Evolutionary conservation across 2,329 filamentous ascomycete genomes (phyloP).

Genomic region (Phoma sp.): DNA sequence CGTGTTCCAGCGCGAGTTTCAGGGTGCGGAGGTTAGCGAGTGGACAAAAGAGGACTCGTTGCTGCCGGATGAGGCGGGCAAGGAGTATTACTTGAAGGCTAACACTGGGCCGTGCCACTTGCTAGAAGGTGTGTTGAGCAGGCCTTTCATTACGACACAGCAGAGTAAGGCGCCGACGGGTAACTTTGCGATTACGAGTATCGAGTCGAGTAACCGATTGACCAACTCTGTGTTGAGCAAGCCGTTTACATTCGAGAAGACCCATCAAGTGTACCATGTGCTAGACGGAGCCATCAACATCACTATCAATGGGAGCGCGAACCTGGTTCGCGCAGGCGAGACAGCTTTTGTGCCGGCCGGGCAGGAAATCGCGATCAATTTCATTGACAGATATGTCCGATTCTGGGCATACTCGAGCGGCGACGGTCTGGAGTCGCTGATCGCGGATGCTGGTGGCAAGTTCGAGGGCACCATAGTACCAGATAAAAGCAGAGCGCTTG

Average conservation of each 20-base stretch:
- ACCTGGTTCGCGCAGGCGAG: slow-evolving; percentile 26
- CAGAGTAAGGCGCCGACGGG: slow-evolving; percentile 21
- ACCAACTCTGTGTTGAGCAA: slow-evolving; percentile 18
- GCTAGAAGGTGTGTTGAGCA: slow-evolving; percentile 22
- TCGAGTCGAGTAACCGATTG: slow-evolving; percentile 25
- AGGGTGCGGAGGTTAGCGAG: slow-evolving; percentile 20
- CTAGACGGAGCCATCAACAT: slow-evolving; percentile 25
- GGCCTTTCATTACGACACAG: slow-evolving; percentile 27
- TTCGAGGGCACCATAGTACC: slow-evolving; percentile 27
- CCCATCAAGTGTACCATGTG: slow-evolving; percentile 27
- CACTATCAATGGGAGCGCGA: slow-evolving; percentile 14
- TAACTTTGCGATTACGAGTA: slow-evolving; percentile 29
- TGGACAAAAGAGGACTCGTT: slow-evolving; percentile 16
- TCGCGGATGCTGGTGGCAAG: slow-evolving; percentile 23
- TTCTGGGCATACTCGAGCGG: slow-evolving; percentile 32
- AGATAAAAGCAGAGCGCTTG: slow-evolving; percentile 13
- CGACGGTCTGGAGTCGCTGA: slow-evolving; percentile 25
- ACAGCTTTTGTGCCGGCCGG: slow-evolving; percentile 28
- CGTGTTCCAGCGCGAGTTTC: slow-evolving; percentile 21
- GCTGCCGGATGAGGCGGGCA: slow-evolving; percentile 13
- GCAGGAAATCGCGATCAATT: slow-evolving; percentile 20
- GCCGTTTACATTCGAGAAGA: slow-evolving; percentile 19
- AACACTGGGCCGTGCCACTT: slow-evolving; percentile 28
- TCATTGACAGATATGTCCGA: slow-evolving; percentile 24
- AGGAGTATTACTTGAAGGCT: slow-evolving; percentile 27